Conservation (phyloP, 371 early-diverging fungal genomes). For the Mucor velutinosus region DNA sequence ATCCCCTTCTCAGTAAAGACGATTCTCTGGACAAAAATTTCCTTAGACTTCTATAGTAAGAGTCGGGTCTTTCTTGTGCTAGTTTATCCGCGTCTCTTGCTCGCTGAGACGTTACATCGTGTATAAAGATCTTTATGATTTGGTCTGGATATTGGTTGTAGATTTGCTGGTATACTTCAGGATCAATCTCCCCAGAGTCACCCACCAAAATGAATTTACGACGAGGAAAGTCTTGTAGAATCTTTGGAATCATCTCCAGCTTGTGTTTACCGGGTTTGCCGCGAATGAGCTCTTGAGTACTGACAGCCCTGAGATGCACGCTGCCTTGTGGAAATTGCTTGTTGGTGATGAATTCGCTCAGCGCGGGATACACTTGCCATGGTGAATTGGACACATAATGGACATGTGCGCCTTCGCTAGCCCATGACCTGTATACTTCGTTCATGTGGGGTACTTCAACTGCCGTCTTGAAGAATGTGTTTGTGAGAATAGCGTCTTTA, state of each 20-base stretch:
- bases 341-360: constrained; percentile 34
- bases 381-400: constrained; percentile 58
- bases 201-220: constrained; percentile 72
- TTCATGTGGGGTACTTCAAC: constrained; percentile 47
- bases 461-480: constrained; percentile 48
- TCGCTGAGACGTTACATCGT: constrained; percentile 58
- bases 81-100: constrained; percentile 37
- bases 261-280: constrained; percentile 46
- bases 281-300: constrained; percentile 32
- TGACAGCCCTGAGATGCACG: constrained; percentile 44
- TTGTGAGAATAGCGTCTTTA: constrained; percentile 44
- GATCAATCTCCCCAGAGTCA: constrained; percentile 73
- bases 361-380: constrained; percentile 52
- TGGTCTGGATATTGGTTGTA: constrained; percentile 52
- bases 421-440: constrained; percentile 41
- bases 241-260: constrained; percentile 33
- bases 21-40: constrained; percentile 36
- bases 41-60: constrained; percentile 29
- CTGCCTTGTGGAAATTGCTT: constrained; percentile 47
- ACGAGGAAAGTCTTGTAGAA: constrained; percentile 52
- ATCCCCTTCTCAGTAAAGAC: constrained; percentile 1
- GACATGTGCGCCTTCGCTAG: constrained; percentile 34
- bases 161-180: constrained; percentile 60
- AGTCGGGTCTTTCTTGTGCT: constrained; percentile 21
- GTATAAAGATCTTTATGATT: constrained; percentile 68